phyloP scores from a whole-genome alignment of 768 basidiomycete species.

The Tylopilus sp. region DNA sequence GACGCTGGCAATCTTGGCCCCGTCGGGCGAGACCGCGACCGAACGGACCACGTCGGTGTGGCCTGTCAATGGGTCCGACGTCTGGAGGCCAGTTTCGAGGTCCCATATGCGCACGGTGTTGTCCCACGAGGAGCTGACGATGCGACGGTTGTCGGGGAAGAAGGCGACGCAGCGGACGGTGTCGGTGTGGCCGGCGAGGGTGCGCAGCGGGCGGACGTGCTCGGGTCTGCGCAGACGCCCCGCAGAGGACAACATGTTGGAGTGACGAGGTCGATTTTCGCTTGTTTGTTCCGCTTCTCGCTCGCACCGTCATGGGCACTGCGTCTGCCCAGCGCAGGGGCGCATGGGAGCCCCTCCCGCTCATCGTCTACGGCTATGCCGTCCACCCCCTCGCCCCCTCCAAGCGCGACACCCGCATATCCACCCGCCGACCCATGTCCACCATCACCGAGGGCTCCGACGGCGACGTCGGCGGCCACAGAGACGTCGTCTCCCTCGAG shows the following conservation, averaged over 20 bases:
- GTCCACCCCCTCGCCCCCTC: constrained; percentile 78
- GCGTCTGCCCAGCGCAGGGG: constrained; percentile 36
- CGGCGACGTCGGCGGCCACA: constrained; percentile 61
- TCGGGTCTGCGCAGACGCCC: constrained; percentile 21
- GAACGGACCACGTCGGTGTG: constrained; percentile 29
- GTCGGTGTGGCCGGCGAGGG: constrained; percentile 32
- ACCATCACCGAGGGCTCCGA: constrained; percentile 46
- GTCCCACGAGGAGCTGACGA: constrained; percentile 26
- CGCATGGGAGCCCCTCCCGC: constrained; percentile 62
- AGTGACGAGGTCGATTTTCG: background rate
- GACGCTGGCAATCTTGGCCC: constrained; percentile 24
- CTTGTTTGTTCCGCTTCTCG: background rate
- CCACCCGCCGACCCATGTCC: constrained; percentile 39
- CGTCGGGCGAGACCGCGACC: constrained; percentile 30
- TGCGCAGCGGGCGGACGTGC: constrained; percentile 24
- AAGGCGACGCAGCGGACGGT: constrained; percentile 27
- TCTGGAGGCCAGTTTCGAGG: constrained; percentile 14
- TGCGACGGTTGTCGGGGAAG: constrained; percentile 26
- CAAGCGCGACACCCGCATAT: constrained; percentile 68
- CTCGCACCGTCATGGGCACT: constrained; percentile 16
- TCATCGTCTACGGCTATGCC: constrained; percentile 89
- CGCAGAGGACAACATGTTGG: constrained; percentile 21
- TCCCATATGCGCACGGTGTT: constrained; percentile 29
- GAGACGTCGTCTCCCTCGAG: constrained; percentile 82
- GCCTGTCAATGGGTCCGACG: constrained; percentile 17